These are phyloP conservation scores for Oryza rufipogon DNA, from an alignment of 176 grass and related monocot genomes.

Conservation along the genomic window DNA sequence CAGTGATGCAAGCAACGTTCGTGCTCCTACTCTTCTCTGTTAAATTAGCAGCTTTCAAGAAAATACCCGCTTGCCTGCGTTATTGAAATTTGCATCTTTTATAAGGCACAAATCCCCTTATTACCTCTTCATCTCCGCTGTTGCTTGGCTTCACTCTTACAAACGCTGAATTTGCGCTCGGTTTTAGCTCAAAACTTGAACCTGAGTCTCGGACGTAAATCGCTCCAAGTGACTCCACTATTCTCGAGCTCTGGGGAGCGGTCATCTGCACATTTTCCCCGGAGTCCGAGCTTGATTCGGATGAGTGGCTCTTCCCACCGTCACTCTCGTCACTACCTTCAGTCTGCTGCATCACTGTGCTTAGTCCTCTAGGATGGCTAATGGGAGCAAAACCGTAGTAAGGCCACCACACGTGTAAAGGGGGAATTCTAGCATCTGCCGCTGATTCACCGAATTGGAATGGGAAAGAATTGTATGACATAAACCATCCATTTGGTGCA, in stretches of 20 bases:
- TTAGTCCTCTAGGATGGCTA: conserved; percentile 14
- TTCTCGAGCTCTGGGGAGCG: not conserved
- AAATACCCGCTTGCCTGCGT: not conserved
- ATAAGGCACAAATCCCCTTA: conserved; percentile 61
- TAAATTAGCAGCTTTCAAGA: conserved; percentile 45
- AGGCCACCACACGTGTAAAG: conserved; percentile 47
- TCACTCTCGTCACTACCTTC: conserved; percentile 34
- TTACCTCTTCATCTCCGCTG: conserved; percentile 28
- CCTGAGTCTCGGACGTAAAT: not conserved
- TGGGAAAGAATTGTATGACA: conserved; percentile 33
- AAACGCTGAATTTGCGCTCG: conserved; percentile 57
- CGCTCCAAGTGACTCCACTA: not conserved
- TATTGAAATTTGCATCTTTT: conserved; percentile 56
- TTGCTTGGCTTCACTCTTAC: conserved; percentile 46
- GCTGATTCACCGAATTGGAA: conserved; percentile 8
- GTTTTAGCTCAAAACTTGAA: conserved; percentile 45
- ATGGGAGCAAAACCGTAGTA: conserved; percentile 35
- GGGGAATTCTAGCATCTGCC: conserved; percentile 26
- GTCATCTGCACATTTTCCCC: not conserved
- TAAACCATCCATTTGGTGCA: conserved; percentile 29
- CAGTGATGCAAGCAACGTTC: not conserved
- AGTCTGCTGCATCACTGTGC: not conserved
- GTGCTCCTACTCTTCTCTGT: conserved; percentile 32
- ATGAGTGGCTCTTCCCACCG: conserved; percentile 4
- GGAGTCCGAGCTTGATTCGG: conserved; percentile 33